Evolutionary conservation across 805 yeast genomes (phyloP).

Genomic region (Saturnispora dispora): DNA sequence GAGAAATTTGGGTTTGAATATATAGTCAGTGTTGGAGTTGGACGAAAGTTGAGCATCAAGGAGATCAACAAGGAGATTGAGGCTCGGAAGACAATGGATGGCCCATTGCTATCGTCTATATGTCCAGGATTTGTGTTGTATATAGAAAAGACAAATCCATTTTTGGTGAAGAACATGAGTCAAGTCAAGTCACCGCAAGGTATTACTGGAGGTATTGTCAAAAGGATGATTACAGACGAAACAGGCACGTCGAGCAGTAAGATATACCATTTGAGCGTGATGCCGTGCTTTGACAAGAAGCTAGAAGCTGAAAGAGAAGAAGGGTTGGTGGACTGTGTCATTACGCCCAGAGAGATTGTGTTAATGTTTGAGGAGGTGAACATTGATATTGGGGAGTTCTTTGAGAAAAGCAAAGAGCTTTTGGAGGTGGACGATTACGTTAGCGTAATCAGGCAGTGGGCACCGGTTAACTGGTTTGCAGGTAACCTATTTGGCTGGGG

Average conservation of each 20-base stretch:
- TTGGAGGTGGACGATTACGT: conserved; percentile 9
- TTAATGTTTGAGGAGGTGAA: conserved; percentile 39
- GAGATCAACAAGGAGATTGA: conserved; percentile 36
- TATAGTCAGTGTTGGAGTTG: conserved; percentile 79
- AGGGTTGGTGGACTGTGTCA: conserved; percentile 83
- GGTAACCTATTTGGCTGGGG: conserved; percentile 47
- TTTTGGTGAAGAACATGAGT: conserved; percentile 60
- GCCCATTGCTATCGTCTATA: conserved; percentile 57
- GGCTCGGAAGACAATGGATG: conserved; percentile 7
- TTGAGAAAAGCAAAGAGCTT: conserved; percentile 14
- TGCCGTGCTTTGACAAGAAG: conserved; percentile 98
- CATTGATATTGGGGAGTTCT: conserved; percentile 27
- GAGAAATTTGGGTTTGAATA: conserved; percentile 57
- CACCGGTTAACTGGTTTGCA: conserved; percentile 57
- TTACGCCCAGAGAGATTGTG: conserved; percentile 82
- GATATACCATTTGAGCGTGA: conserved; percentile 74
- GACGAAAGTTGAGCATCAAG: conserved; percentile 56
- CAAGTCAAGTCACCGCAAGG: conserved; percentile 87
- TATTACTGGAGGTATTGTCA: conserved; percentile 74
- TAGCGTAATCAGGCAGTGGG: conserved; percentile 8
- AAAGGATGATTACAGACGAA: conserved; percentile 25
- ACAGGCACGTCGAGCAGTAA: conserved; percentile 27
- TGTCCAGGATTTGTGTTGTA: conserved; percentile 98
- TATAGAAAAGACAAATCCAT: conserved; percentile 92
- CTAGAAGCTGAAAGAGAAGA: conserved; percentile 72